These are phyloP conservation scores for Naganishia liquefaciens DNA, from an alignment of 1,284 basidiomycete species.

Conservation along the genomic window DNA sequence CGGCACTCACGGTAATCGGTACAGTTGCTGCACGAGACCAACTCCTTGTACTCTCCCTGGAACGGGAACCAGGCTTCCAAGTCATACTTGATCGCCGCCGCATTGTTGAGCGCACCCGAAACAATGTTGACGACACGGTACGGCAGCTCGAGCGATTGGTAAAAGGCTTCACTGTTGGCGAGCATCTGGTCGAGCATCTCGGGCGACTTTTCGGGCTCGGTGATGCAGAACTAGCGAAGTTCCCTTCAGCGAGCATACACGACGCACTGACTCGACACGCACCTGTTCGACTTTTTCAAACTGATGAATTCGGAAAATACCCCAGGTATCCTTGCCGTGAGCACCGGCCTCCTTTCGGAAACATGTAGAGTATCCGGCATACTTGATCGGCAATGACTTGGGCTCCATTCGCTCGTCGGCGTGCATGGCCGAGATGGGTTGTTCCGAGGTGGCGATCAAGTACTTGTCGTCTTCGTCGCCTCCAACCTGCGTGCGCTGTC, in stretches of 20 bases:
- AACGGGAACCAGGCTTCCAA: slow-evolving; percentile 99
- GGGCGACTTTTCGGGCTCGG: slow-evolving; percentile 91
- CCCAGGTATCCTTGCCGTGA: slow-evolving; percentile 97
- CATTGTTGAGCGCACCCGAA: slow-evolving; percentile 92
- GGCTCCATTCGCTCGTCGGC: slow-evolving; percentile 98
- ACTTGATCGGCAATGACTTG: slow-evolving; percentile 78
- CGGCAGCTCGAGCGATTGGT: slow-evolving; percentile 86
- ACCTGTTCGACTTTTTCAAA: slow-evolving; percentile 95
- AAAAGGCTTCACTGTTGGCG: slow-evolving; percentile 86
- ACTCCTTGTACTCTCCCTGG: slow-evolving; percentile 93
- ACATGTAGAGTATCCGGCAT: slow-evolving; percentile 78
- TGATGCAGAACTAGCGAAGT: slow-evolving; percentile 82
- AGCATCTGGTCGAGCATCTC: slow-evolving; percentile 92
- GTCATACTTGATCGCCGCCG: slow-evolving; percentile 96
- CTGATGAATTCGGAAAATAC: slow-evolving; percentile 99
- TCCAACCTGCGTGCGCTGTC: slow-evolving; percentile 62
- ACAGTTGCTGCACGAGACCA: slow-evolving; percentile 89
- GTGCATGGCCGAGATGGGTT: slow-evolving; percentile 94
- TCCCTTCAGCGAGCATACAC: not conserved
- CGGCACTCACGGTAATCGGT: slow-evolving; percentile 82
- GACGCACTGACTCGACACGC: slow-evolving; percentile 25
- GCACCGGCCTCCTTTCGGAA: slow-evolving; percentile 99
- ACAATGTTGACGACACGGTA: slow-evolving; percentile 96
- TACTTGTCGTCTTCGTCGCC: slow-evolving; percentile 95
- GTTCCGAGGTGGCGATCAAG: slow-evolving; percentile 97